Evolutionary conservation across 2,329 filamentous ascomycete genomes (phyloP).

Genomic region (Neurospora sp.): DNA sequence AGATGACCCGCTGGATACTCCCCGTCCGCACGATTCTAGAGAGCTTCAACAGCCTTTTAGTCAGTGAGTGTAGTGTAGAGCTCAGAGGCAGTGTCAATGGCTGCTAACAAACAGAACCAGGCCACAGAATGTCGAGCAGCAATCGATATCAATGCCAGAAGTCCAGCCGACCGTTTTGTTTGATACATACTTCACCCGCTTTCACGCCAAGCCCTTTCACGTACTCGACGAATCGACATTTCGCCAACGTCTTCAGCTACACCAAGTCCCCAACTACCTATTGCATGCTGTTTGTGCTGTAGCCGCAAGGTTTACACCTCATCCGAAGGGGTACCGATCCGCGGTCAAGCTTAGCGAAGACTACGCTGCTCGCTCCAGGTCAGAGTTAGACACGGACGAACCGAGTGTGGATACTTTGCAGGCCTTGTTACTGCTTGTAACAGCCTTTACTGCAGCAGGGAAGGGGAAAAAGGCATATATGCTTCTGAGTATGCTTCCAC

Average conservation of each 20-base stretch:
- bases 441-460: conserved; percentile 66
- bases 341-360: conserved; percentile 61
- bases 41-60: neutral
- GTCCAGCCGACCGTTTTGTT: conserved; percentile 54
- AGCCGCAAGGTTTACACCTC: conserved; percentile 57
- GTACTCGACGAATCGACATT: conserved; percentile 70
- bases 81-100: neutral
- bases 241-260: conserved; percentile 59
- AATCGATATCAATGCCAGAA: conserved; percentile 29
- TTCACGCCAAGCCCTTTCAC: conserved; percentile 74
- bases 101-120: neutral
- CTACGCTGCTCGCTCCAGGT: conserved; percentile 59
- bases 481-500: conserved; percentile 53
- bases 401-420: conserved; percentile 72
- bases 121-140: conserved; percentile 21
- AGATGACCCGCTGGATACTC: neutral
- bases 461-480: conserved; percentile 81
- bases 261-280: conserved; percentile 50
- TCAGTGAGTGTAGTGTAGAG: neutral
- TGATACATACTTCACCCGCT: conserved; percentile 68
- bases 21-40: neutral
- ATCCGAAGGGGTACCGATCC: conserved; percentile 56
- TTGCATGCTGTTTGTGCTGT: conserved; percentile 50
- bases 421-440: conserved; percentile 62
- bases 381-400: conserved; percentile 67